phyloP scores from a whole-genome alignment of 2,329 filamentous ascomycete genomes.

The Gliomastix tumulicola region DNA sequence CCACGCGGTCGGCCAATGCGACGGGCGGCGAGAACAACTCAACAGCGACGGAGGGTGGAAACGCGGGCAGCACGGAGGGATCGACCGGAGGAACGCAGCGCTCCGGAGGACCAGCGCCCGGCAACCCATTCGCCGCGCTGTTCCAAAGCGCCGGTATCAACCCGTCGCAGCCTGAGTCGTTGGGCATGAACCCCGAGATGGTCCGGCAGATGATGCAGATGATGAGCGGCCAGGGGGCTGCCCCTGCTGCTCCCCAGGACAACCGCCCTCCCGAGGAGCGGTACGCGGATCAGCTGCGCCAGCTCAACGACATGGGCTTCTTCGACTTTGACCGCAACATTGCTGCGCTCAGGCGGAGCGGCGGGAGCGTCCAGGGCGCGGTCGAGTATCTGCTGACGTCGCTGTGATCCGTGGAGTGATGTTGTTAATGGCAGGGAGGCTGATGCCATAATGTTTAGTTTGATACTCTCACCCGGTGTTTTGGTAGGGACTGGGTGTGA shows the following conservation, averaged over 20 bases:
- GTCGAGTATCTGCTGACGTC: slow-evolving; percentile 62
- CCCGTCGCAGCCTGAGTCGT: slow-evolving; percentile 16
- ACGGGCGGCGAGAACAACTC: neutral
- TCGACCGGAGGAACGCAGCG: slow-evolving; percentile 10
- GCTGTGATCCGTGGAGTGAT: neutral
- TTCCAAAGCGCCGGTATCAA: slow-evolving; percentile 34
- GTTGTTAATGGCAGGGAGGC: no score
- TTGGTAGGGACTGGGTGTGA: no score
- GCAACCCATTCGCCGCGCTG: slow-evolving; percentile 61
- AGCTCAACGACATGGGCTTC: slow-evolving; percentile 98
- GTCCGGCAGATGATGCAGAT: slow-evolving; percentile 48
- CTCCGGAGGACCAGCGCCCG: slow-evolving; percentile 24
- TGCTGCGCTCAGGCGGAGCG: slow-evolving; percentile 76
- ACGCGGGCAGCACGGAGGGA: neutral
- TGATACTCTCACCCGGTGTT: no score
- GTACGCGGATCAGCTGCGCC: slow-evolving; percentile 82
- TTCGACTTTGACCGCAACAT: slow-evolving; percentile 94
- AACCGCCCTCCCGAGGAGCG: slow-evolving; percentile 88
- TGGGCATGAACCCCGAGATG: slow-evolving; percentile 46
- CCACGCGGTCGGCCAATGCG: neutral
- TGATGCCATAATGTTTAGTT: no score
- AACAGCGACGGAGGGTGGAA: neutral
- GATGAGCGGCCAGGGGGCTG: slow-evolving; percentile 21
- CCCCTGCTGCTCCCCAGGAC: slow-evolving; percentile 47
- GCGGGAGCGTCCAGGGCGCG: slow-evolving; percentile 90